These are phyloP conservation scores for Kwoniella sp. DNA, from an alignment of 768 basidiomycete species.

Conservation along the genomic window DNA sequence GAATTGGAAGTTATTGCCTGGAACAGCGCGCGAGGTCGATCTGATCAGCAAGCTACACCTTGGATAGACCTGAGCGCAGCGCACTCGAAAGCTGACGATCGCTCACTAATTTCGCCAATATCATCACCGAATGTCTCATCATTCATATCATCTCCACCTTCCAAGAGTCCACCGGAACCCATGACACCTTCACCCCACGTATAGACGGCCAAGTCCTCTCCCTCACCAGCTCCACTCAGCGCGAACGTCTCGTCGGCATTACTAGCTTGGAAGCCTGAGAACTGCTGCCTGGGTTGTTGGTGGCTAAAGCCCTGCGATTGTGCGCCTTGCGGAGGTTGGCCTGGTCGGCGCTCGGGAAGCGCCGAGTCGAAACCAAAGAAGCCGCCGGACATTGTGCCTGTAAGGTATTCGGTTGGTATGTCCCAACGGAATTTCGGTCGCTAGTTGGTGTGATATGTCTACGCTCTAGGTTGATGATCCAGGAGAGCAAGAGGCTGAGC, in stretches of 20 bases:
- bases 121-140: constrained; percentile 91
- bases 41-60: too few relatives aligned
- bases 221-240: constrained; percentile 44
- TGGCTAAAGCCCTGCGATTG: background rate
- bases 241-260: constrained; percentile 31
- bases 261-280: constrained; percentile 27
- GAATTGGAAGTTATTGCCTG: constrained; percentile 53
- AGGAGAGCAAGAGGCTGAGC: background rate
- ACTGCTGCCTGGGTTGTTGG: constrained; percentile 11
- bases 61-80: too few relatives aligned
- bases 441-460: too few relatives aligned
- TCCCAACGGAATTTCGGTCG: too few relatives aligned
- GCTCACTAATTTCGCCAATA: constrained; percentile 70
- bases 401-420: background rate
- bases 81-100: background rate
- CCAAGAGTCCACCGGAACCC: constrained; percentile 61
- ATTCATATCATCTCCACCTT: constrained; percentile 89
- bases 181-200: constrained; percentile 92
- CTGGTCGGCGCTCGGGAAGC: constrained; percentile 43
- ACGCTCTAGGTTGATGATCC: too few relatives aligned
- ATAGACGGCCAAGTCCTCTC: constrained; percentile 85
- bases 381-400: constrained; percentile 54
- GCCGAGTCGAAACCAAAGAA: constrained; percentile 56
- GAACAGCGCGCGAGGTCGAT: background rate
- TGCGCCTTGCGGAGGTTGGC: constrained; percentile 1